These are phyloP conservation scores for Pseudopyrenochaeta lycopersici DNA, from an alignment of 2,329 filamentous ascomycete genomes.

Conservation along the genomic window DNA sequence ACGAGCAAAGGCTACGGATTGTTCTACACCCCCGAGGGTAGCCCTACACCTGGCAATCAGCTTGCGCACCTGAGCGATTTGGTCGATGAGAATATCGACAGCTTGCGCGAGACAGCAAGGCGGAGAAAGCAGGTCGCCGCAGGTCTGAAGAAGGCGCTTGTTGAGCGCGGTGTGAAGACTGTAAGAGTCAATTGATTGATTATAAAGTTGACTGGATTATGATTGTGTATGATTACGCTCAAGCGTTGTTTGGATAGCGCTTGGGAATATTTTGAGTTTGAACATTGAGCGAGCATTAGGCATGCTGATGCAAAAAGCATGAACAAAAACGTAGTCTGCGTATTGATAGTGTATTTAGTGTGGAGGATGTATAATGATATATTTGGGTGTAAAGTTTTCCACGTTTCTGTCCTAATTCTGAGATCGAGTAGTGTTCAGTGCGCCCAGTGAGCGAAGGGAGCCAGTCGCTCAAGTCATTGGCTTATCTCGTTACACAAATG, in stretches of 20 bases:
- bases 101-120: conserved; percentile 43
- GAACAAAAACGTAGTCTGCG: too few relatives aligned
- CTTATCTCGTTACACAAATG: too few relatives aligned
- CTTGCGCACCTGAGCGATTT: conserved; percentile 50
- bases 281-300: neutral
- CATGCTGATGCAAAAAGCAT: neutral
- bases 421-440: too few relatives aligned
- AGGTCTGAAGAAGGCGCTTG: conserved; percentile 49
- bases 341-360: too few relatives aligned
- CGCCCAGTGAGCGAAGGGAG: too few relatives aligned
- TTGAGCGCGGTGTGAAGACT: conserved; percentile 42
- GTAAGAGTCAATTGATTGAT: conserved; percentile 25
- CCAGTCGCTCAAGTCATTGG: too few relatives aligned
- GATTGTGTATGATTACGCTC: conserved; percentile 35
- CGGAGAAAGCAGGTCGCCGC: conserved; percentile 51
- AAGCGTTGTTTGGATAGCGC: conserved; percentile 22
- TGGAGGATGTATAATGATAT: too few relatives aligned
- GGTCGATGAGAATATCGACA: conserved; percentile 52
- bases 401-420: too few relatives aligned
- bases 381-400: too few relatives aligned
- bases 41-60: conserved; percentile 29
- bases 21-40: conserved; percentile 45
- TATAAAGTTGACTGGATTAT: conserved; percentile 4
- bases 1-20: conserved; percentile 44
- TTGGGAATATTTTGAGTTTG: neutral